Conservation (phyloP, 2,329 filamentous ascomycete genomes). For the Alternaria postmessia region DNA sequence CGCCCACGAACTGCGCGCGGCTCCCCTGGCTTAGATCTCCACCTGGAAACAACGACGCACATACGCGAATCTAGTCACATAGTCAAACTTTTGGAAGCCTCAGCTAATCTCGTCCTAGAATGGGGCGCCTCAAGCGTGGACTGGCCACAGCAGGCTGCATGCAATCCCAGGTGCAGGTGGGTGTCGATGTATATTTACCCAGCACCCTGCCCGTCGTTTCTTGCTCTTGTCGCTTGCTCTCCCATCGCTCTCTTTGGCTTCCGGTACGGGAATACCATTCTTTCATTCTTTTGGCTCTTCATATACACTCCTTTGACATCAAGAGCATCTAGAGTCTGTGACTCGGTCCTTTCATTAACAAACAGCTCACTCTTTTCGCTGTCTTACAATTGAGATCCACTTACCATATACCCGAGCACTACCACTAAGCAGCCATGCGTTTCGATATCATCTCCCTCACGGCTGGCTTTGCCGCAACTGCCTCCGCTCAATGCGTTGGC, state of each 20-base stretch:
- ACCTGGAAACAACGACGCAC: constrained; percentile 22
- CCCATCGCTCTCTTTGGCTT: constrained; percentile 15
- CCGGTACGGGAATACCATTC: constrained; percentile 46
- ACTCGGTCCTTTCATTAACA: constrained; percentile 41
- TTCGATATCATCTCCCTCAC: constrained; percentile 37
- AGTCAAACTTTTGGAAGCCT: constrained; percentile 17
- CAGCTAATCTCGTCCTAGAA: constrained; percentile 21
- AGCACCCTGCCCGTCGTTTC: constrained; percentile 24
- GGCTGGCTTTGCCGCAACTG: constrained; percentile 42
- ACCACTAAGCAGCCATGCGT: constrained; percentile 35
- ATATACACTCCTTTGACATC: constrained; percentile 37
- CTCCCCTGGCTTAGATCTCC: constrained; percentile 28
- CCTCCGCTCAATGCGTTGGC: constrained; percentile 46
- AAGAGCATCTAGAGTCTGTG: constrained; percentile 40
- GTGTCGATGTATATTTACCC: constrained; percentile 34
- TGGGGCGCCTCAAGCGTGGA: constrained; percentile 21
- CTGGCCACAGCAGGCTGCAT: constrained; percentile 25
- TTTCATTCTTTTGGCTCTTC: constrained; percentile 35
- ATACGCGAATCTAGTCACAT: constrained; percentile 22
- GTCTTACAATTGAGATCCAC: constrained; percentile 14
- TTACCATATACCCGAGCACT: constrained; percentile 13
- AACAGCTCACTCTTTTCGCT: constrained; percentile 34
- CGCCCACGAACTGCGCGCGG: constrained; percentile 27
- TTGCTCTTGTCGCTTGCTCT: constrained; percentile 25
- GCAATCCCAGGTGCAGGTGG: constrained; percentile 21